phyloP scores from a whole-genome alignment of 805 yeast species.

The Candida qinlingensis region DNA sequence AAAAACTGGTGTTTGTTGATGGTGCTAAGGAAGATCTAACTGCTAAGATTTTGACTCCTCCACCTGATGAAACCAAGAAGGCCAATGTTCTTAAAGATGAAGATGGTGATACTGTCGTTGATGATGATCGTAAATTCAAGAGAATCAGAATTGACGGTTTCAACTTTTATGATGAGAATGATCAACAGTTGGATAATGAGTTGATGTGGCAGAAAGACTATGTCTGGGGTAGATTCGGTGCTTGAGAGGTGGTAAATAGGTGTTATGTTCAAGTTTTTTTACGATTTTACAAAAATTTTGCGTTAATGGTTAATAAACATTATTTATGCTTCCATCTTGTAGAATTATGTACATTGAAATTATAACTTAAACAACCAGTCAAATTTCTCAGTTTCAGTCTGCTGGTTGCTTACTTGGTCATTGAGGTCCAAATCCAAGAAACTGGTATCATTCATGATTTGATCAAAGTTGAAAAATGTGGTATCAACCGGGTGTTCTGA shows the following conservation, averaged over 20 bases:
- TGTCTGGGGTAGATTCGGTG: slow-evolving; percentile 8
- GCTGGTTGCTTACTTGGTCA: neutral
- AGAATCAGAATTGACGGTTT: slow-evolving; percentile 15
- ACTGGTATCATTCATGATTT: slow-evolving; percentile 1
- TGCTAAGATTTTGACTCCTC: slow-evolving; percentile 14
- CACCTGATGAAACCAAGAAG: slow-evolving; percentile 12
- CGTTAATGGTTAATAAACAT: too few species aligned
- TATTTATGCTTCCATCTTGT: too few species aligned
- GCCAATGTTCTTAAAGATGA: neutral
- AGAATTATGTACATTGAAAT: neutral
- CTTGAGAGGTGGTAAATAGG: neutral
- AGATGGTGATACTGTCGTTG: neutral
- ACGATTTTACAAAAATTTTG: neutral
- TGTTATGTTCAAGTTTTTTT: too few species aligned
- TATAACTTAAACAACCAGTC: slow-evolving; percentile 13
- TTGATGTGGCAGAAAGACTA: slow-evolving; percentile 22
- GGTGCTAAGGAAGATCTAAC: neutral
- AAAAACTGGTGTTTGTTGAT: slow-evolving; percentile 14
- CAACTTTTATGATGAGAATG: slow-evolving; percentile 18
- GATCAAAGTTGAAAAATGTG: slow-evolving; percentile 2
- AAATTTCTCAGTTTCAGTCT: slow-evolving; percentile 1
- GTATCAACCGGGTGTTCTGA: neutral
- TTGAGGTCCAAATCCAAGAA: neutral
- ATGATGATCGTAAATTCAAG: slow-evolving; percentile 12
- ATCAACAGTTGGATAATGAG: slow-evolving; percentile 9